Evolutionary conservation across 371 early-diverging fungal species (phyloP).

Genomic region (Lichtheimia hyalospora): DNA sequence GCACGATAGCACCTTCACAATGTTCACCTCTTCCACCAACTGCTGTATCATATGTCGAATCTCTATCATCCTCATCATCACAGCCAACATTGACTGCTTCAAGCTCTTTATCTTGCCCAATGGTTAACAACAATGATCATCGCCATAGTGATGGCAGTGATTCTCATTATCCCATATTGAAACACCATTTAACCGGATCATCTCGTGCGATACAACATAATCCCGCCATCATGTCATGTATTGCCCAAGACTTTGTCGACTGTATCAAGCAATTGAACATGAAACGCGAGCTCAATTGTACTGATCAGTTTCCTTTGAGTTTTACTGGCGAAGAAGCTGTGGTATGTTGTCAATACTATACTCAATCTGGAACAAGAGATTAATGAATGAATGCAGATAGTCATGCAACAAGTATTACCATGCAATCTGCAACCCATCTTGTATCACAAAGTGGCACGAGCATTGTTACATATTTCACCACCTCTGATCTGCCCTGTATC

Average conservation of each 20-base stretch:
- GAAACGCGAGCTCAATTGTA: slow-evolving; percentile 30
- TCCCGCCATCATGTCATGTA: slow-evolving; percentile 34
- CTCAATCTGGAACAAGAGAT: not conserved
- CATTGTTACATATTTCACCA: slow-evolving; percentile 31
- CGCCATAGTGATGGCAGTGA: too few relatives aligned
- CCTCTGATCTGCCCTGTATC: slow-evolving; percentile 34
- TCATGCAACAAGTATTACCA: slow-evolving; percentile 30
- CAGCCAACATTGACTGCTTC: not conserved
- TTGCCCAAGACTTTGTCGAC: slow-evolving; percentile 23
- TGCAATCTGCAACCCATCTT: slow-evolving; percentile 11
- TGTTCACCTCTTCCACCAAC: slow-evolving; percentile 7
- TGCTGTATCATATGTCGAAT: not conserved
- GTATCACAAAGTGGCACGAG: slow-evolving; percentile 32
- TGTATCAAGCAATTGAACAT: slow-evolving; percentile 24
- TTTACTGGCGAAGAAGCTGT: slow-evolving; percentile 47
- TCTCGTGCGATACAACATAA: too few relatives aligned
- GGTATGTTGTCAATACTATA: slow-evolving; percentile 17
- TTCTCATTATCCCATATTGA: too few relatives aligned
- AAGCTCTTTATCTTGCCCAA: too few relatives aligned
- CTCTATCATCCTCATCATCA: too few relatives aligned
- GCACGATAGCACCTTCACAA: slow-evolving; percentile 8
- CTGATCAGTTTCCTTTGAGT: slow-evolving; percentile 42
- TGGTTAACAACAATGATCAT: not conserved
- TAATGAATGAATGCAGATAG: slow-evolving; percentile 21
- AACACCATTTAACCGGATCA: too few relatives aligned